Evolutionary conservation across 192 early-diverging fungal species (phyloP).

Genomic region (Phlyctochytrium arcticum): DNA sequence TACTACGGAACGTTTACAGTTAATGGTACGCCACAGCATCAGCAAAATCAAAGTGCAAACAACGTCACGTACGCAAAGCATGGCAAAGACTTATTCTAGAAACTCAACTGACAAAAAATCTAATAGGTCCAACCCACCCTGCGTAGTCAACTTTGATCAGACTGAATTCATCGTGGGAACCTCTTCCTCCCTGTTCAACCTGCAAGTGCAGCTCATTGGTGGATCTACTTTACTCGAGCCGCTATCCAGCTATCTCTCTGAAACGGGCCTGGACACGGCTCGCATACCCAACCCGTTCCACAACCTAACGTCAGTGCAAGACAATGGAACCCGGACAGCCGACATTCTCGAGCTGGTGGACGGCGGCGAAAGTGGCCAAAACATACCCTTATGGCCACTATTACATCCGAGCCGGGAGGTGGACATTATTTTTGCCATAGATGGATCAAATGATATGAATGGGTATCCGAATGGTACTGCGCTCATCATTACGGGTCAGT

Average conservation of each 20-base stretch:
- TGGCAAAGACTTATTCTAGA: too few species aligned
- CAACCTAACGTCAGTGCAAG: conserved; percentile 1
- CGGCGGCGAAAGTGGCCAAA: conserved; percentile 30
- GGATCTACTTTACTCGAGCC: background rate
- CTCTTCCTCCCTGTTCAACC: conserved; percentile 33
- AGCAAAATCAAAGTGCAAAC: background rate
- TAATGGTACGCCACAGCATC: conserved; percentile 3
- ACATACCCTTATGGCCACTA: conserved; percentile 21
- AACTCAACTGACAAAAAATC: too few species aligned
- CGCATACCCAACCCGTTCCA: conserved; percentile 27
- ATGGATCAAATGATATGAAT: conserved; percentile 5
- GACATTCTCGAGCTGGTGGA: conserved; percentile 17
- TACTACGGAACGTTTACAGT: conserved; percentile 20
- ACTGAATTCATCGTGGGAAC: conserved; percentile 23
- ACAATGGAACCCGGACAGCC: background rate
- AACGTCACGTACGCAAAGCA: background rate
- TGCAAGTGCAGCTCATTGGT: conserved; percentile 1
- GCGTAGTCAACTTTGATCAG: conserved; percentile 22
- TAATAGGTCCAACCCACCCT: background rate
- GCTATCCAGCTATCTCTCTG: background rate
- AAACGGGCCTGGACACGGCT: conserved; percentile 17
- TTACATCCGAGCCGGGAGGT: background rate
- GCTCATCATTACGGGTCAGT: conserved; percentile 13
- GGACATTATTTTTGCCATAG: conserved; percentile 23
- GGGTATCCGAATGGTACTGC: conserved; percentile 26